Evolutionary conservation across 495 filamentous ascomycete genomes (phyloP), one percentile per base, ranked within the genome.

Genomic region (Usnea hakonensis): DNA sequence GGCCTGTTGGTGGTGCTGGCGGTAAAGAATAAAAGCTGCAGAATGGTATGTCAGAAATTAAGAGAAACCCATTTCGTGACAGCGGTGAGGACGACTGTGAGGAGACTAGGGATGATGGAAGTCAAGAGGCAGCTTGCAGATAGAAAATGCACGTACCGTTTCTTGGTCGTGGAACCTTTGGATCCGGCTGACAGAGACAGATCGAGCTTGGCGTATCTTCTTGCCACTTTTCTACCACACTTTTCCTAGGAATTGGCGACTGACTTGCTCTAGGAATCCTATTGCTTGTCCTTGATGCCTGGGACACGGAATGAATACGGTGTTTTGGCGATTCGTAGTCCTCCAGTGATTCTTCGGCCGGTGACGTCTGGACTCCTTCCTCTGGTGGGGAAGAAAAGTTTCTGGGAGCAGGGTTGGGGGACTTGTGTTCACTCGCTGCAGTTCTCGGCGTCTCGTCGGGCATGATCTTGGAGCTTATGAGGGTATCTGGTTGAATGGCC

Each of bases 11-110:
- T 94, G 86, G 73, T 95, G 90, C 72, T 97, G 94, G 35, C 94
- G 89, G 76, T 96, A 98, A 67, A 98, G 82, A 67, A 98, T 98
- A 75, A 98, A 98, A 40, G 95, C 94, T 98, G 72, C 66, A 69
- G 73, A 66, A 58, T 60, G 63, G 35, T 16, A 19, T 52, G 58
- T 55, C 21, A 75, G 69, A 53, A 9, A 32, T 43, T 37, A 53
- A 40, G 28, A 17, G 46, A 59, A 10, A 35, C 37, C 43, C 55
- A 37, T 62, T 50, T 62, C 64, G 40, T 65, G 64, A 67, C 14
- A 17, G 23, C 5, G n/a, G 32, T 19, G 33, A 30, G 11, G 21
- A 33, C 13, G 26, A 53, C 40, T 17, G 28, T 14, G 17, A 21
- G 35, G 6, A 6, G n/a, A 40, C 32, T 53, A 41, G 36, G n/a